phyloP scores from a whole-genome alignment of 2,329 filamentous ascomycete genomes.

The Cercospora sojina region DNA sequence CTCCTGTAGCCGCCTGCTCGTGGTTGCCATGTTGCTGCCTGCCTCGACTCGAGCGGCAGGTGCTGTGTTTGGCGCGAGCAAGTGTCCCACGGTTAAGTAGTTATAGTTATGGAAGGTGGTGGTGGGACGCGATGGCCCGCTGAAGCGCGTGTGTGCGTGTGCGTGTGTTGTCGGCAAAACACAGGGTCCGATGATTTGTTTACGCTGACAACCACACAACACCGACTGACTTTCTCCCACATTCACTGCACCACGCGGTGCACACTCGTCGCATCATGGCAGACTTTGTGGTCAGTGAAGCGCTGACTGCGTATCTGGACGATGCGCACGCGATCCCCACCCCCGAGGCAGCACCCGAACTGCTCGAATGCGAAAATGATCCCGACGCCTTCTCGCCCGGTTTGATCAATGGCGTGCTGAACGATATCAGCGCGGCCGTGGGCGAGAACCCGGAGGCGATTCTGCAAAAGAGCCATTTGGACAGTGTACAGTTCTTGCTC shows the following conservation, averaged over 20 bases:
- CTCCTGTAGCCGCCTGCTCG: conserved; percentile 23
- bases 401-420: conserved; percentile 80
- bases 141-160: neutral
- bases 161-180: conserved; percentile 3
- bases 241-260: conserved; percentile 5
- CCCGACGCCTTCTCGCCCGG: conserved; percentile 76
- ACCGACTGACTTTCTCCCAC: neutral
- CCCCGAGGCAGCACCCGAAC: conserved; percentile 76
- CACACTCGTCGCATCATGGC: conserved; percentile 55
- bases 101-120: neutral
- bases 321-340: conserved; percentile 82
- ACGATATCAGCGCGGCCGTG: conserved; percentile 88
- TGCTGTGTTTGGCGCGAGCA: neutral
- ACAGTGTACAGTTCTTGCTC: conserved; percentile 91
- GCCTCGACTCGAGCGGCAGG: conserved; percentile 7
- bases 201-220: conserved; percentile 9
- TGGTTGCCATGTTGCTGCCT: conserved; percentile 26
- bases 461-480: conserved; percentile 73
- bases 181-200: conserved; percentile 6
- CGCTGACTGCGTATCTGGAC: conserved; percentile 94
- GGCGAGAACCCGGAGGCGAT: conserved; percentile 90
- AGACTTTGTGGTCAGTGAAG: conserved; percentile 93
- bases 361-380: conserved; percentile 90
- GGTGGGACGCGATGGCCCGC: neutral
- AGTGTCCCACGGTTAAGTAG: neutral